Base-by-base conservation (phyloP, 1,284 basidiomycete genomes). In the Tausonia pullulans region DNA sequence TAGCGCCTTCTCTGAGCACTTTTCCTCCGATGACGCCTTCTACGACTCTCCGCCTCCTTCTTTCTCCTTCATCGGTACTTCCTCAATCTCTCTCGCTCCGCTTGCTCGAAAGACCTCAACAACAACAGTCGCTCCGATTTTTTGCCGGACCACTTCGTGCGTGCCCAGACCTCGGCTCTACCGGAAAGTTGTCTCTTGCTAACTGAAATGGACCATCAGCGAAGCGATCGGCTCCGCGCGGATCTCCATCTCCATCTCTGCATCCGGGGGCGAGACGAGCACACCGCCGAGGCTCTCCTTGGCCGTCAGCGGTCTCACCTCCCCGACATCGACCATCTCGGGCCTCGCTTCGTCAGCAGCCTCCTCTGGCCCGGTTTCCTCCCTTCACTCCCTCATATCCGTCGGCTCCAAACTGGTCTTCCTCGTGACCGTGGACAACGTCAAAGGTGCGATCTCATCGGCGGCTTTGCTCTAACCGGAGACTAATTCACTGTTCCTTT, bases 211-310 rank as follows among this genome's bases (percentile, higher is more conserved):
- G 27, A 27, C 27, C 27, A 27, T 11, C 49, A 83, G 90, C 61
- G 92, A 95, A 73, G 91, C 91, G 2, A 90, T 96, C 68, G 93
- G 93, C 0, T 91, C 89, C 48, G 95, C 91, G 77, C 83, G 88
- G 16, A 81, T 92, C 59, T 86, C 89, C 69, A 81, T 92, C 74
- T 90, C 86, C 75, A 81, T 90, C 2, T 27, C 27, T 27, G 27
- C 27, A 27, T 27, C 27, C 27, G 27, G 27, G 27, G 27, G 27
- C 27, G 27, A 27, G 27, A 27, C 27, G 27, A 27, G 27, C 27
- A 27, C 60, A 81, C 86, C 66, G 87, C 84, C 68, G 81, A 83
- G n/a, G 74, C 83, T 69, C 78, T 83, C 3, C 76, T 80, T 73
- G 27, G 27, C 27, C 27, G 27, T 27, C 27, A 27, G 27, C 11